Evolutionary conservation across 148 eudicot genomes (phyloP), one percentile per base, ranked within the genome.

Genomic region (Rhododendron williamsianum): DNA sequence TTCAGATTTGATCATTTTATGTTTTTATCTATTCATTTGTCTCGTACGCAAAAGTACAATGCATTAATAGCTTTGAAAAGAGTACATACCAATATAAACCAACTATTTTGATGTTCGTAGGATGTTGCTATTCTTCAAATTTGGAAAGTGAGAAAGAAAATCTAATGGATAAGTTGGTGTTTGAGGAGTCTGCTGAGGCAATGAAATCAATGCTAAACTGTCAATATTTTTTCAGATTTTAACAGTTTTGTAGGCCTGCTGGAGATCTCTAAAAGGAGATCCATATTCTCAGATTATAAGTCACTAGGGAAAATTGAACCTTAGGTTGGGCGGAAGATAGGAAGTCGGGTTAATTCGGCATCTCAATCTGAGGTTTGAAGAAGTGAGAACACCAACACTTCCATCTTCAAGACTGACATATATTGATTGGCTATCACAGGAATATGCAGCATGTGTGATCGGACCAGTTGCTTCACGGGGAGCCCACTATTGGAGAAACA

Each of bases 391-490:
- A 85, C 94, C 98, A 72, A 97, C 80, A 88, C 95, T 92, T 85
- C 95, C 99, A 76, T 93, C 97, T 90, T 94, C 92, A 81, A 93
- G 94, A 86, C 94, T 93, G 73, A 92, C 96, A 79, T 89, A 95
- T 74, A 97, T 93, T 27, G 92, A 92, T 77, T 90, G 93, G 86
- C 99, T 93, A 90, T 97, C 98, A 87, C 99, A 95, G 6, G 99
- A 95, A 84, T 97, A 95, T 78, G 96, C 93, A 49, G 98, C 99
- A 86, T 93, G 91, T 10, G 98, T 94, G 85, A 97, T 93, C 21
- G 95, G 91, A 54, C 98, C 95, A 88, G 92, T 90, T 84, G 94
- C 91, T 89, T 97, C 98, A 12, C 90, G 91, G 10, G 98, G 93
- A 85, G 89, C 92, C 98, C 98, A 97, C 98, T 95, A 87, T 80